Evolutionary conservation across 805 yeast species (phyloP), one percentile per base, ranked within the genome.

Genomic region (Metschnikowia cubensis): DNA sequence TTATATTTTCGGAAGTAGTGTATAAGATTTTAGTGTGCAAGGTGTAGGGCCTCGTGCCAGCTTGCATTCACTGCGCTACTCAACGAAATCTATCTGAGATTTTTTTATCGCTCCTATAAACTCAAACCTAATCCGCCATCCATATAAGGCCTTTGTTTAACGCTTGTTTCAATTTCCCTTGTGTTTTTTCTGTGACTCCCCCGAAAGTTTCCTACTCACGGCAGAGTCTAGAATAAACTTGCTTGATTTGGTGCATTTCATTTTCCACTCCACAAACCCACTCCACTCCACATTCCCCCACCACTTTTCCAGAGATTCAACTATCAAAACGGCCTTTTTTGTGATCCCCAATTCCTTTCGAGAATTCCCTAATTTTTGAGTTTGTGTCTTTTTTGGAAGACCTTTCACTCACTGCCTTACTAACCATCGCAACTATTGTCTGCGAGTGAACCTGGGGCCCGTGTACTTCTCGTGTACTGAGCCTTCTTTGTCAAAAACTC

Each of bases 51-150:
- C 37, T 42, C 45, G 42, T 39, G 42, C 42, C 42, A 33, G 36
- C 45, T 42, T 42, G 45, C 45, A 42, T 42, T 42, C 37, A 42
- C 36, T 42, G 45, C 45, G 45, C 45, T 41, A 42, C 31, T 42
- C 45, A 42, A 33, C 45, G 45, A 33, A 42, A 42, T 33, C 36
- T 29, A 34, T 15, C 45, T 15, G 45, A 42, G 31, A 20, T 42
- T 42, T 42, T 42, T 42, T 42, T 42, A 42, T 18, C 37, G 37
- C 45, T 42, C 45, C 45, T 31, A 38, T 22, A 38, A 15, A 20
- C 29, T 22, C 29, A 22, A 21, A n/a, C 41, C 13, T 13, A 17
- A 31, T 41, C 35, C n/a, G 44, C 34, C 44, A 41, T 17, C 31
- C 18, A 8, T 41, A 32, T n/a, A 38, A 21, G 17, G 41, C 7